Percentiles rank a stretch among this genome's conserved stretches.
phyloP scores from a whole-genome alignment of 2,329 filamentous ascomycete species.

The Hymenoscyphus occultus region DNA sequence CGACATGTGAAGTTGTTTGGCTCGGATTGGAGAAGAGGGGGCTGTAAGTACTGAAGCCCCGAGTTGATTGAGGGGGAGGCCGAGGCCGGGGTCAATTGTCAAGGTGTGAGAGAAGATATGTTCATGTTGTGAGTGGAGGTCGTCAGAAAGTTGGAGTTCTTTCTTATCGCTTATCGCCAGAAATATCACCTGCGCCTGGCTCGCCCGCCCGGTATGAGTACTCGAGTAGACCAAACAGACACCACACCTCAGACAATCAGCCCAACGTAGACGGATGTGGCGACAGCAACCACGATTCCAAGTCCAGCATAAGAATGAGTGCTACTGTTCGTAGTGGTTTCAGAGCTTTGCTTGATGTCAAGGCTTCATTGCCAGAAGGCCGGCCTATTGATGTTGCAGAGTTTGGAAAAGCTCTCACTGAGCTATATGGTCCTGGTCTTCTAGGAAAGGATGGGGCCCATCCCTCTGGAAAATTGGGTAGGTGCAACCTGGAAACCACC shows the following conservation, averaged over 20 bases:
- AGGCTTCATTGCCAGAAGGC: not conserved
- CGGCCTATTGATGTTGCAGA: not conserved
- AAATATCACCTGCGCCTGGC: not conserved
- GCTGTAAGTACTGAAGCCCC: not conserved
- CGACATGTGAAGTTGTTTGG: conserved; percentile 21
- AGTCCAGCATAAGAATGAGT: not conserved
- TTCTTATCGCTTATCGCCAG: conserved; percentile 7
- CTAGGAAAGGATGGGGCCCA: conserved; percentile 1
- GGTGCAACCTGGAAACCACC: not conserved
- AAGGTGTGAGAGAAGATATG: conserved; percentile 3
- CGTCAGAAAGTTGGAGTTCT: conserved; percentile 12
- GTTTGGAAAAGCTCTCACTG: conserved; percentile 1
- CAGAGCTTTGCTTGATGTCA: not conserved
- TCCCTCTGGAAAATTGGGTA: not conserved
- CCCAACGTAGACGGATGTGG: not conserved
- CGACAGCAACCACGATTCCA: not conserved
- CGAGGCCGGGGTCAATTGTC: conserved; percentile 24
- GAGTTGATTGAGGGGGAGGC: conserved; percentile 18
- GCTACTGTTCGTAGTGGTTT: not conserved
- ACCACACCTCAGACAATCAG: too few relatives aligned
- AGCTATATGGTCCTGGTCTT: not conserved
- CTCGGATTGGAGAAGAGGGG: not conserved
- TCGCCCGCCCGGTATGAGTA: not conserved
- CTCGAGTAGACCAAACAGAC: too few relatives aligned
- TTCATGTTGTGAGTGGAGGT: conserved; percentile 18